Evolutionary conservation across 2,329 filamentous ascomycete genomes (phyloP), one percentile per base, ranked within the genome.

Genomic region (Aspergillus hiratsukae): DNA sequence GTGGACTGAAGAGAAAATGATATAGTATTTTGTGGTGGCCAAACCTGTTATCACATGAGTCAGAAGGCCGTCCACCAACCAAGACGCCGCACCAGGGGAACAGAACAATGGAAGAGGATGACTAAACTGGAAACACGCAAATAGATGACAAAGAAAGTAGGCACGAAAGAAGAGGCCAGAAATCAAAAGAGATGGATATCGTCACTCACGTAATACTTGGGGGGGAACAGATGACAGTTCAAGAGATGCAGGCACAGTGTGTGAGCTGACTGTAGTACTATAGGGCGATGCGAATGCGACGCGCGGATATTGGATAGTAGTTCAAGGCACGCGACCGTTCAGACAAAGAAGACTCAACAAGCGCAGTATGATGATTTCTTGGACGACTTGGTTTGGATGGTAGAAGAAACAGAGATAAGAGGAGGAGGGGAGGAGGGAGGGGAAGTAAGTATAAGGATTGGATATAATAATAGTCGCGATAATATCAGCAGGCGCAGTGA

Each of bases 1-100:
- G 55, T 40, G 59, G 54, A 50, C 37, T 46, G 46, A 54, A 52
- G 31, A 21, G 41, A 51, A 49, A 56, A 49, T 40, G 27, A 19
- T 58, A 27, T 51, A 52, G 37, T 23, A 37, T 50, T 40, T 52
- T 45, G 49, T 50, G 59, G 62, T 65, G 63, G 61, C 61, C 59
- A 59, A 62, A 54, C 41, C 31, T 27, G 14, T 25, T 21, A 61
- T 60, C 58, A 59, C 54, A 61, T 65, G 64, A 66, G 64, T 66
- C 64, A 66, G 61, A 60, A 21, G 46, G 35, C 51, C 51, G 49
- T 48, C 53, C 51, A 48, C 60, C 53, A 59, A 61, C 56, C 58
- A 53, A 37, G 25, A 27, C 40, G 48, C 35, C 11, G 31, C 31
- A 35, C 23, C 23, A 1, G 43, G 19, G 43, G 21, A 28, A 49